phyloP scores from a whole-genome alignment of 805 yeast species.

The Starmera pachycereana region DNA sequence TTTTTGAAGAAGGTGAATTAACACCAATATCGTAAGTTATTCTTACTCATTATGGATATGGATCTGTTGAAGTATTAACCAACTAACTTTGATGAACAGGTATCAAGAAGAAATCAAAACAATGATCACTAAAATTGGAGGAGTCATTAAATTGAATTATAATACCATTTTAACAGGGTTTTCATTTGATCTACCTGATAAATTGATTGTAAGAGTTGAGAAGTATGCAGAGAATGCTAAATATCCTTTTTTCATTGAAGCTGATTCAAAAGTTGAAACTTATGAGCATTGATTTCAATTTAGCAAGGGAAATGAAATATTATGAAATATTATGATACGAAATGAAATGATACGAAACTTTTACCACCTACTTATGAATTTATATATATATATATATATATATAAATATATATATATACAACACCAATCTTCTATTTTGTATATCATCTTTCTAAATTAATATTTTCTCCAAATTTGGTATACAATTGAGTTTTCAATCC shows the following conservation, averaged over 20 bases:
- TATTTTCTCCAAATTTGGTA: constrained; percentile 81
- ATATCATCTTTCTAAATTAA: constrained; percentile 67
- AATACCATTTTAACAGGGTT: constrained; percentile 37
- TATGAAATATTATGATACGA: background rate
- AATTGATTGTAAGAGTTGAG: constrained; percentile 14
- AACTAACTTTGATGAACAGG: constrained; percentile 3
- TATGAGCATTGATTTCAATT: background rate
- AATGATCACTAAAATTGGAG: constrained; percentile 29
- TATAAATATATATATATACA: no score
- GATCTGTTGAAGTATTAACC: background rate
- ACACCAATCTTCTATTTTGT: no score
- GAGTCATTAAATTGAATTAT: constrained; percentile 36
- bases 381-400: no score
- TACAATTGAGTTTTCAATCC: constrained; percentile 66
- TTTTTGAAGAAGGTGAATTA: constrained; percentile 18
- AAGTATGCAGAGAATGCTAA: constrained; percentile 8
- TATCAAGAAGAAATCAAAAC: constrained; percentile 23
- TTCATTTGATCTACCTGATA: constrained; percentile 29
- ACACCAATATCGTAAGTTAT: constrained; percentile 16
- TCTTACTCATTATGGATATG: no score
- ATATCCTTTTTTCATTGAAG: constrained; percentile 35
- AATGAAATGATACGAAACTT: background rate
- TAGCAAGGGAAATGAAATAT: background rate
- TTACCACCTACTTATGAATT: constrained; percentile 15
- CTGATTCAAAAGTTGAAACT: constrained; percentile 27